Conservation (phyloP, 371 early-diverging fungal species). For the Mucor lusitanicus region DNA sequence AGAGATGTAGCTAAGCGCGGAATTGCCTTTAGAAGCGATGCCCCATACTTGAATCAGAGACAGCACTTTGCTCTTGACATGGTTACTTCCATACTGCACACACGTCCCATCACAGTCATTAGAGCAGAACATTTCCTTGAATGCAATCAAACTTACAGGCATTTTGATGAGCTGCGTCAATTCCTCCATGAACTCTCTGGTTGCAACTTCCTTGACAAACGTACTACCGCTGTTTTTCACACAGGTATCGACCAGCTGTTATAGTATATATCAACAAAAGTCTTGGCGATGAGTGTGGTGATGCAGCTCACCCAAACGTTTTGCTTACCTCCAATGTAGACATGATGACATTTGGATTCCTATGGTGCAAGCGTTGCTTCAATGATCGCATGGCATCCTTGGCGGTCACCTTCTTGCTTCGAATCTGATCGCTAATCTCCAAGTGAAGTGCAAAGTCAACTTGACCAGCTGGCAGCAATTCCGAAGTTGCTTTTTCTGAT, state of each 20-base stretch:
- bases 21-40: conserved; percentile 72
- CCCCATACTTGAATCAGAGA: conserved; percentile 88
- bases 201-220: conserved; percentile 85
- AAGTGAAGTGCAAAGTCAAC: conserved; percentile 82
- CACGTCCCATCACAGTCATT: background rate
- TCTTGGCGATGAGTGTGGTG: background rate
- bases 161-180: conserved; percentile 65
- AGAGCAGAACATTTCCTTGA: background rate
- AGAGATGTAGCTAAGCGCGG: conserved; percentile 70
- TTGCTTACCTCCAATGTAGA: conserved; percentile 76
- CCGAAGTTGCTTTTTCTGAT: conserved; percentile 87
- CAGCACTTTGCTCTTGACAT: conserved; percentile 74
- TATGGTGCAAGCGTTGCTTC: conserved; percentile 76
- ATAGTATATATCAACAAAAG: background rate
- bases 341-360: conserved; percentile 93
- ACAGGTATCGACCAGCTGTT: conserved; percentile 84
- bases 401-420: conserved; percentile 80
- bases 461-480: conserved; percentile 80
- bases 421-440: conserved; percentile 90
- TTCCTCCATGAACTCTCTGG: conserved; percentile 88
- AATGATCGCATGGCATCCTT: conserved; percentile 77
- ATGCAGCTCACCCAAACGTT: background rate
- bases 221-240: conserved; percentile 92
- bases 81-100: conserved; percentile 46
- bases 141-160: conserved; percentile 44